Percentiles rank a stretch among this genome's conserved stretches.
These are phyloP conservation scores for Staphylotrichum tortipilum DNA, from an alignment of 495 filamentous ascomycete species.

Conservation along the genomic window DNA sequence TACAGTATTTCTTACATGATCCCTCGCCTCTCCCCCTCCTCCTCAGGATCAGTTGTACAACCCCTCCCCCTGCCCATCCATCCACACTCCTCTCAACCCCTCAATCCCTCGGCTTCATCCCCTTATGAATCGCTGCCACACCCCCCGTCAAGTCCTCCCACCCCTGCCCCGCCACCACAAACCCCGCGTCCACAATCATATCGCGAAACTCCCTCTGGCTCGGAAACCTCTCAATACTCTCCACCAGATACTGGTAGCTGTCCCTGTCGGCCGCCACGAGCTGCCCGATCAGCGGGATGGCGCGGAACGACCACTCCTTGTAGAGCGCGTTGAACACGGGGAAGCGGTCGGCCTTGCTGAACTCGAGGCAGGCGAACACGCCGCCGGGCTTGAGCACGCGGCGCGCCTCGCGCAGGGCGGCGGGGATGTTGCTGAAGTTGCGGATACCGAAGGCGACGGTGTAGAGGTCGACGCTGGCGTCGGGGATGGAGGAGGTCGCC, in stretches of 20 bases:
- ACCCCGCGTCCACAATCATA: constrained; percentile 87
- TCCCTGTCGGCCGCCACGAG: constrained; percentile 88
- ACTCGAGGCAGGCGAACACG: constrained; percentile 95
- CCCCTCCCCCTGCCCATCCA: background rate
- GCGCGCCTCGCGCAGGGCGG: constrained; percentile 69
- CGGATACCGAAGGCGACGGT: constrained; percentile 97
- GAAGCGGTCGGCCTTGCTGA: constrained; percentile 67
- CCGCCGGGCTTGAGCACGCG: constrained; percentile 90
- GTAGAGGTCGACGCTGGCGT: constrained; percentile 73
- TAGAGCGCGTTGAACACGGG: constrained; percentile 74
- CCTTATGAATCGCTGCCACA: constrained; percentile 93
- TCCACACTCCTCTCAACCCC: background rate
- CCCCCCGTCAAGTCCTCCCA: constrained; percentile 86
- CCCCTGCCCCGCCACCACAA: constrained; percentile 69
- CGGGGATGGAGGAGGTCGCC: constrained; percentile 44
- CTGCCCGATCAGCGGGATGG: constrained; percentile 92
- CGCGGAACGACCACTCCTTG: constrained; percentile 90
- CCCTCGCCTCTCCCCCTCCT: too few relatives aligned
- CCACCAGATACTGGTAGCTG: constrained; percentile 96
- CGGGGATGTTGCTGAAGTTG: constrained; percentile 84
- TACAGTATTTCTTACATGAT: too few relatives aligned
- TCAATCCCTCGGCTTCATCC: constrained; percentile 65
- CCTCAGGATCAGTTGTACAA: too few relatives aligned
- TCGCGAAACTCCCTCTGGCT: constrained; percentile 70
- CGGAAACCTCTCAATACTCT: constrained; percentile 94